Evolutionary conservation across 805 yeast species (phyloP).

Genomic region (Wickerhamomyces hampshirensis): DNA sequence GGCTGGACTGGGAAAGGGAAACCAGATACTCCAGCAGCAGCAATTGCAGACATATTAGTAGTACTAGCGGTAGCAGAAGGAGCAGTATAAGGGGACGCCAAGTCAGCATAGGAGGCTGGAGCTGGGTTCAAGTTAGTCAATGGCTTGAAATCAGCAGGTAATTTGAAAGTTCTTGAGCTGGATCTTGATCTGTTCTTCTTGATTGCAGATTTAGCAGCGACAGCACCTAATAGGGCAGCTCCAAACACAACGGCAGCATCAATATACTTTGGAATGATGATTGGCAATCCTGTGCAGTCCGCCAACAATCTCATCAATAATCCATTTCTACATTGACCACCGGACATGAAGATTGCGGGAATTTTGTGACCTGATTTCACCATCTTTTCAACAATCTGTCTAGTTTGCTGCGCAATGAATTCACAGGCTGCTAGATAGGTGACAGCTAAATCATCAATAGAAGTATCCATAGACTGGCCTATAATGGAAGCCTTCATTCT

Average conservation of each 20-base stretch:
- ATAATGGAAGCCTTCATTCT: conserved; percentile 87
- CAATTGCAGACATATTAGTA: conserved; percentile 39
- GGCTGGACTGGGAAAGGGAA: conserved; percentile 48
- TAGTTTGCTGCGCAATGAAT: conserved; percentile 94
- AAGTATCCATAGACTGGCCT: conserved; percentile 88
- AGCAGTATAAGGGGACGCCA: conserved; percentile 71
- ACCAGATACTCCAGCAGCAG: conserved; percentile 27
- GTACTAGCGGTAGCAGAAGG: conserved; percentile 74
- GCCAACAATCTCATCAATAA: conserved; percentile 85
- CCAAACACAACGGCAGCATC: conserved; percentile 98
- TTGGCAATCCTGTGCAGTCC: conserved; percentile 87
- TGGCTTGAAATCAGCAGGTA: conserved; percentile 24
- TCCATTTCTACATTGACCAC: conserved; percentile 95
- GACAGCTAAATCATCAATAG: conserved; percentile 79
- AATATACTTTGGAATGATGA: conserved; percentile 88
- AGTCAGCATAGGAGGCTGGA: conserved; percentile 13
- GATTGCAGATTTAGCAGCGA: conserved; percentile 70
- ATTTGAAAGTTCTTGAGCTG: conserved; percentile 20
- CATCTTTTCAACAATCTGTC: conserved; percentile 90
- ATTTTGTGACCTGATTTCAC: conserved; percentile 73
- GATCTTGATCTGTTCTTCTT: conserved; percentile 17
- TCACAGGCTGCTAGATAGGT: conserved; percentile 93
- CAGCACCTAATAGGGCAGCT: conserved; percentile 91
- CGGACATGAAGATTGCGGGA: conserved; percentile 78
- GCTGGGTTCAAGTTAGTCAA: conserved; percentile 11